Base-by-base conservation (phyloP, 192 early-diverging fungal genomes). In the Coemansia sp. region DNA sequence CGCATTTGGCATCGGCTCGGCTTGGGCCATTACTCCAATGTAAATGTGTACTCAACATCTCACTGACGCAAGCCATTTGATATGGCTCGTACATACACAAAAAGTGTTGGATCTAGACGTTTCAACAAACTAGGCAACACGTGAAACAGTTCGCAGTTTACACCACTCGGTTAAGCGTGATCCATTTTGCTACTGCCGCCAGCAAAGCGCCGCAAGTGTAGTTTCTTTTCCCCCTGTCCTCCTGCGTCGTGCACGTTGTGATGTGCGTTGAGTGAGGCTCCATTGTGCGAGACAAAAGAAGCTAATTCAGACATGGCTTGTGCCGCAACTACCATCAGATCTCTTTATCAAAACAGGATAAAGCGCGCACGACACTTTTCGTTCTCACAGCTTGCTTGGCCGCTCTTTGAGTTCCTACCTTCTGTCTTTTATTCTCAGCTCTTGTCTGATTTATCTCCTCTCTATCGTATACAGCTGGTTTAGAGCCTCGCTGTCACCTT, bases 161-260 rank as follows among this genome's bases (percentile, higher is more conserved):
- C 26, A 52, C 50, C 23, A 23, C 23, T 21, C 21, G 21, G 50
- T 9, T 28, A 52, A 3, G 50, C 4, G 52, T 14, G 6, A 26
- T 55, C 26, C 13, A 30, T 30, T 21, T 26, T 50, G n/a, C 49
- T 23, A 50, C 49, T 50, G 49, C 49, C 8, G 4, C 6, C 49
- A 11, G 21, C 49, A 23, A 9, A 49, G 26, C 28, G 10, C 16
- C 14, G 42, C 16, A 13, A 43, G 16, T 43, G 42, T 11, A 43
- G 26, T 30, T 13, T 3, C 6, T 14, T 30, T 30, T 11, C 52
- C 52, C 52, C 52, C 52, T 28, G 52, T 55, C 52, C 52, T 55
- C 52, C 52, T 55, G 52, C 52, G 21, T 11, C 17, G 23, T 30
- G 28, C 52, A 55, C 52, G 52, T 55, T 55, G 52, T 55, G 23